Evolutionary conservation across 768 basidiomycete genomes (phyloP), one percentile per base, ranked within the genome.

Genomic region (Vararia minispora): DNA sequence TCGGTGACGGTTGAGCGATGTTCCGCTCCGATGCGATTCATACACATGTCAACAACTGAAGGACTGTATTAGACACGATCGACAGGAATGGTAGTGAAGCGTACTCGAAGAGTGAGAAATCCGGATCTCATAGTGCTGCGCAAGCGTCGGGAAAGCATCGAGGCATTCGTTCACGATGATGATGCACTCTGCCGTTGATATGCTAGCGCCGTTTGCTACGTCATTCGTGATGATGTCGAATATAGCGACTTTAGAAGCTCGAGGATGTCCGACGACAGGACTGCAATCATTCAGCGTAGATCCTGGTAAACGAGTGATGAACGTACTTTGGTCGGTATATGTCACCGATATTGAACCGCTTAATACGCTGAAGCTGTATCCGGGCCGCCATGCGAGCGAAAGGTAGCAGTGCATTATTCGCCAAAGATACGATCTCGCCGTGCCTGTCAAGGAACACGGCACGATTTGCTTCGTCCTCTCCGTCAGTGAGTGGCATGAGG

Each of bases 181-280:
- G 33, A 91, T 72, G 2, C 79, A 60, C 55, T 91, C 88, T 8
- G 81, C 84, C 6, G 72, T 74, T 12, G 85, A 77, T 8, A 81
- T 83, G 18, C 71, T 57, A 7, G 76, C 72, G 2, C 84, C 80
- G 16, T 59, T 65, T 28, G 60, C 63, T 24, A 80, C 51, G 49
- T 89, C 86, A 0, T 76, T 75, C 9, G 81, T 81, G 43, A 91
- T 80, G 37, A 91, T 86, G 54, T 91, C 87, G 45, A 88, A 78
- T 16, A 83, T 68, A 0, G 86, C 86, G 1, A 78, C 82, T 50
- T 85, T 86, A 38, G 68, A 65, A 33, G 69, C 64, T 44, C 73
- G 74, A 0, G 85, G 86, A 54, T 88, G 86, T 3, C 83, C 85
- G 3, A 77, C 67, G 20, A 77, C 71, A 16, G 69, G 55, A 41